phyloP scores from a whole-genome alignment of 2,329 filamentous ascomycete species.

The Clarireedia paspali region DNA sequence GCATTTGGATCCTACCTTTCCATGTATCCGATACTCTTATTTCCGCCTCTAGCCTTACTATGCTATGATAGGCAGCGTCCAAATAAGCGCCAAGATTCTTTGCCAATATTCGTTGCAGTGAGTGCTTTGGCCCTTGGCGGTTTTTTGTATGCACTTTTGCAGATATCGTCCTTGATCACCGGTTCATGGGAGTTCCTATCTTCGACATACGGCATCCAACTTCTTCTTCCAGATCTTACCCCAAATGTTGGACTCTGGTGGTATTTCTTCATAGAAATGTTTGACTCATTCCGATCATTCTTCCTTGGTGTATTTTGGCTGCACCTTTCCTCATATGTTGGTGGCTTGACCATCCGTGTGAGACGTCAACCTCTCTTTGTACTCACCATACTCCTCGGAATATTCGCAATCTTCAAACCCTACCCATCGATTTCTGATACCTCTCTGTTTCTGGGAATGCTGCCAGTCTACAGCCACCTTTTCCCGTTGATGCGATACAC shows the following conservation, averaged over 20 bases:
- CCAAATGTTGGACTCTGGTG: conserved; percentile 97
- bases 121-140: conserved; percentile 45
- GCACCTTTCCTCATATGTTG: conserved; percentile 84
- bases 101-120: conserved; percentile 43
- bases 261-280: conserved; percentile 99
- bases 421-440: conserved; percentile 92
- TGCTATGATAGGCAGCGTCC: conserved; percentile 56
- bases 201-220: conserved; percentile 87
- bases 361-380: conserved; percentile 82
- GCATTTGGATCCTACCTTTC: conserved; percentile 86
- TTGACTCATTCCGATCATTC: conserved; percentile 94
- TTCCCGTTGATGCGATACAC: conserved; percentile 92
- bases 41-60: conserved; percentile 74
- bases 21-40: conserved; percentile 81
- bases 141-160: conserved; percentile 55
- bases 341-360: conserved; percentile 74
- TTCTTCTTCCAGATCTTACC: conserved; percentile 84
- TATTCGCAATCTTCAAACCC: conserved; percentile 93
- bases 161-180: conserved; percentile 65
- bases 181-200: conserved; percentile 81
- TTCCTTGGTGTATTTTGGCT: conserved; percentile 98
- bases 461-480: conserved; percentile 83
- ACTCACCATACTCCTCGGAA: conserved; percentile 73
- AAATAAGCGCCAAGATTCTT: conserved; percentile 30
- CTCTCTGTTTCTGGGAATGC: conserved; percentile 72